Percentiles rank a stretch among this genome's conserved stretches.
Evolutionary conservation across 352 stramenopile species (phyloP).

Genomic region (Phytopythium delawarense): DNA sequence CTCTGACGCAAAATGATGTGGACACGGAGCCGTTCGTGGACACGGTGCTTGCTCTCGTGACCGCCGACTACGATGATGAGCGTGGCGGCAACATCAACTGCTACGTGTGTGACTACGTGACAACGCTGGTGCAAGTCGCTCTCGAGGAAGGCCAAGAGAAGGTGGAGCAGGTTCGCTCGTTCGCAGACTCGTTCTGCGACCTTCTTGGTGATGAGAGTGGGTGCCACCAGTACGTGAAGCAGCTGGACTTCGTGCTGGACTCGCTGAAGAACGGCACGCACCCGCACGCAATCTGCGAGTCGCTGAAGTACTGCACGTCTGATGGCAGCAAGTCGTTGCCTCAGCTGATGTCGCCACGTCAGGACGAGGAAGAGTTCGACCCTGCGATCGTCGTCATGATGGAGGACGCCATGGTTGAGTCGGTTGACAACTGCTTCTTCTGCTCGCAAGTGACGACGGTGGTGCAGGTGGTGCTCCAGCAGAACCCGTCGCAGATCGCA

Average conservation of each 20-base stretch:
- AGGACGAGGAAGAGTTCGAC: conserved; percentile 20
- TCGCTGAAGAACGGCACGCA: conserved; percentile 30
- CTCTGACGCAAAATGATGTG: conserved; percentile 4
- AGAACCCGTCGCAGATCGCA: conserved; percentile 47
- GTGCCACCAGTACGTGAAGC: conserved; percentile 26
- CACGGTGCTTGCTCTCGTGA: conserved; percentile 10
- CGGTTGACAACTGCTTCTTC: conserved; percentile 56
- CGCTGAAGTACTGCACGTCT: conserved; percentile 26
- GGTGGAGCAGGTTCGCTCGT: conserved; percentile 21
- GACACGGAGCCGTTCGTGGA: conserved; percentile 12
- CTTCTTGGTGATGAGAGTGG: conserved; percentile 24
- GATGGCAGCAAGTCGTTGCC: not conserved
- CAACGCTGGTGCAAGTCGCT: conserved; percentile 21
- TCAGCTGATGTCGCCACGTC: not conserved
- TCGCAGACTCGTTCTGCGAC: conserved; percentile 25
- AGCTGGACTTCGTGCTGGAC: conserved; percentile 33
- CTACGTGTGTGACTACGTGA: conserved; percentile 45
- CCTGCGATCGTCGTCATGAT: conserved; percentile 26
- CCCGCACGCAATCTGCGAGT: conserved; percentile 26
- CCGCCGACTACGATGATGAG: conserved; percentile 5
- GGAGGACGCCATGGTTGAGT: conserved; percentile 27
- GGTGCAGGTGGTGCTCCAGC: conserved; percentile 45
- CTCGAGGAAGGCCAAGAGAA: conserved; percentile 26
- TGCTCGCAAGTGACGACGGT: conserved; percentile 61
- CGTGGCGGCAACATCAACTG: conserved; percentile 24